Base-by-base conservation (phyloP, 257 asterid genomes). In the Misopates orontium region DNA sequence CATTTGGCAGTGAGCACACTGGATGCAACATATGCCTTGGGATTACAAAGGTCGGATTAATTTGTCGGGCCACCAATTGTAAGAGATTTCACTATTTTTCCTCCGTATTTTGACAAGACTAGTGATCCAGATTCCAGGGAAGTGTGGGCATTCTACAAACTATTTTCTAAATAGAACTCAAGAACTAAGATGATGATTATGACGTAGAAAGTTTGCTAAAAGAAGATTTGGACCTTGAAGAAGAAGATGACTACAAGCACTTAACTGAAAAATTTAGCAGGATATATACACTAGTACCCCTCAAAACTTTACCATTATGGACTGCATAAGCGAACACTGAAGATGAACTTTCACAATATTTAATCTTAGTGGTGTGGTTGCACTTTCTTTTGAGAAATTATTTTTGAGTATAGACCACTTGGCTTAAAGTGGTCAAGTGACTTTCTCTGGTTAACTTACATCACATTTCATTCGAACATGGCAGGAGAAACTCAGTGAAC, bases 1-100 rank as follows among this genome's bases (percentile, higher is more conserved):
- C 96, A 88, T 74, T 78, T 86, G 23, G 69, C 82, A 0, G 84
- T 79, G 49, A 91, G 97, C 82, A 91, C 95, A 10, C 96, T 95
- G 1, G 95, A 86, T 47, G 95, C 95, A 55, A 78, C 83, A 17
- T 86, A 80, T 36, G 89, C 94, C 9, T 23, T 83, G 31, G 97
- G 97, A 56, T 60, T 86, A 40, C 72, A 84, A 71, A 84, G 88
- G 36, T 88, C 96, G 8, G 89, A 86, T 71, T 91, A 79, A 77
- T 77, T 71, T 32, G 61, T n/a, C 41, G 72, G 78, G 75, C 80
- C 87, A 14, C 91, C 95, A 3, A 19, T 84, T 51, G 24, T 23
- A 36, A 65, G 82, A 5, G 60, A 78, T 61, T 88, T 73, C 75
- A 76, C 78, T 56, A 80, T 88, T 21, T 64, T 91, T 73, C 94